These are phyloP conservation scores for Evansstolkia leycettana DNA, from an alignment of 495 filamentous ascomycete genomes.

Conservation along the genomic window DNA sequence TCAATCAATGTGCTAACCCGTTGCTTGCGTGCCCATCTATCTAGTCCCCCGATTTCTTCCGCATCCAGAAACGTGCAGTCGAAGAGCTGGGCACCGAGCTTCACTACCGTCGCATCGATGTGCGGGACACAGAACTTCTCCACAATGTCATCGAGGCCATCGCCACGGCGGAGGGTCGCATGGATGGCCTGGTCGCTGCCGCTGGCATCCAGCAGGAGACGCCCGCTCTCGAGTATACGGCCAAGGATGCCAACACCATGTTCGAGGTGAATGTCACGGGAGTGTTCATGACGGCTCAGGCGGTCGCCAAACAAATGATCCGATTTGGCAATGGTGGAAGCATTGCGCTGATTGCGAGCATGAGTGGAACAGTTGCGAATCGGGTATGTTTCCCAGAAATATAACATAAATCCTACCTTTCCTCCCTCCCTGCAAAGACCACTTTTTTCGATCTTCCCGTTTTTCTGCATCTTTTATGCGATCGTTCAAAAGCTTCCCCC, in stretches of 20 bases:
- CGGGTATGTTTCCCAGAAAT: slow-evolving; percentile 31
- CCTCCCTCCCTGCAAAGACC: slow-evolving; percentile 2
- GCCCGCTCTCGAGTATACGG: slow-evolving; percentile 55
- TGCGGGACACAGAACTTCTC: slow-evolving; percentile 60
- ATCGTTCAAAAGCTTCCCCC: too few relatives aligned
- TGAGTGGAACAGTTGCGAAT: slow-evolving; percentile 64
- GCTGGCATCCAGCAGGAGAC: slow-evolving; percentile 64
- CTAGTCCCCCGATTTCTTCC: slow-evolving; percentile 45
- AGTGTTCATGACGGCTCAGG: slow-evolving; percentile 62
- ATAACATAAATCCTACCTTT: slow-evolving; percentile 4
- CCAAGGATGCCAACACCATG: slow-evolving; percentile 56
- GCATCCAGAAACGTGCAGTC: slow-evolving; percentile 50
- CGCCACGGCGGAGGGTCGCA: slow-evolving; percentile 53
- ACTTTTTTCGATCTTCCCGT: slow-evolving; percentile 2
- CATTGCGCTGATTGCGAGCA: slow-evolving; percentile 61
- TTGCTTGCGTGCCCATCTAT: slow-evolving; percentile 7
- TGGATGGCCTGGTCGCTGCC: slow-evolving; percentile 68
- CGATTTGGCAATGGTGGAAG: slow-evolving; percentile 57
- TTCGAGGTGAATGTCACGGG: slow-evolving; percentile 68
- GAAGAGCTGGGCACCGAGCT: slow-evolving; percentile 56
- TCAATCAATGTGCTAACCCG: too few relatives aligned
- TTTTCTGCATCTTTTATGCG: slow-evolving; percentile 12
- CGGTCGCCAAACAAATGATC: slow-evolving; percentile 65
- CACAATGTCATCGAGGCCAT: slow-evolving; percentile 58
- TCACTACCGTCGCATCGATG: slow-evolving; percentile 72